Base-by-base conservation (phyloP, 768 basidiomycete species). In the Butyriboletus loyo region DNA sequence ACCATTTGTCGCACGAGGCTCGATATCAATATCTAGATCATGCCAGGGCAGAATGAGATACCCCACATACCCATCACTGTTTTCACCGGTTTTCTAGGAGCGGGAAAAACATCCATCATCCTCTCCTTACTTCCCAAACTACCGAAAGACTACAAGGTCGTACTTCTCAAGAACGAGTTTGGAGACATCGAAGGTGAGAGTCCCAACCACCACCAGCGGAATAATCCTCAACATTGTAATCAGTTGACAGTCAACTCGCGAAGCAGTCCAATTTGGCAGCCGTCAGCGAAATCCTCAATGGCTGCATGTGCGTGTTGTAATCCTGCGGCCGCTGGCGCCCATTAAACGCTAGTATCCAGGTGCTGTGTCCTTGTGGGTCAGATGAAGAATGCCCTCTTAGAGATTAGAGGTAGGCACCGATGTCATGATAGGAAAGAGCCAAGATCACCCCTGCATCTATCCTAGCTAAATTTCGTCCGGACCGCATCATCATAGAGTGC, bases 351-450 rank as follows among this genome's bases (percentile, higher is more conserved):
- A 30, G 4, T 13, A 15, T 11, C 19, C 19, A 93, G 92, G 83
- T 95, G 93, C 61, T 95, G 93, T 63, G 89, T 96, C 2, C 82
- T 97, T 34, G 92, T 97, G 19, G 95, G 95, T 2, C 90, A 95
- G 65, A 95, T 98, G 86, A 86, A 94, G 71, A 90, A 76, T 8
- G 95, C 95, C 5, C 71, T 97, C 38, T 66, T 93, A 28, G 95
- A 97, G 67, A 95, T 98, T 54, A 78, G 85, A 74, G 87, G 88
- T 85, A 60, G 68, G 65, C 15, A n/a, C 13, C 24, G 19, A 31
- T 47, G 17, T 55, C 37, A 10, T 27, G 38, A 17, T n/a, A 32
- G 8, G 30, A 34, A 44, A 45, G 31, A 55, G 17, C 22, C 6
- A 5, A 19, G 36, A 15, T 30, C 17, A 54, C 25, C 14, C 31